Evolutionary conservation across 257 asterid genomes (phyloP), one percentile per base, ranked within the genome.

Genomic region (Lantana camara): DNA sequence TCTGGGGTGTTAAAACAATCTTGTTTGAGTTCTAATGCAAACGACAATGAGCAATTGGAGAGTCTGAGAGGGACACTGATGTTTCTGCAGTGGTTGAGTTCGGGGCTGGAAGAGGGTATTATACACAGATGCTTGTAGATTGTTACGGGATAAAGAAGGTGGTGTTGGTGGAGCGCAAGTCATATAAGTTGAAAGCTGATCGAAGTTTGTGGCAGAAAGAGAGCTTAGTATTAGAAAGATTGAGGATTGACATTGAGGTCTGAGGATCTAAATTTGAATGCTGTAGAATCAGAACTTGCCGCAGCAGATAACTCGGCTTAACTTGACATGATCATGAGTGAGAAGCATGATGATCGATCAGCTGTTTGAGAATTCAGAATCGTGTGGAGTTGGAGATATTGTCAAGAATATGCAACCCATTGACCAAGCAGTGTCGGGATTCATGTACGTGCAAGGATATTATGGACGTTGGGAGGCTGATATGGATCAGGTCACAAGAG

Each of bases 41-140:
- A n/a, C n/a, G n/a, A n/a, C n/a, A n/a, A n/a, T n/a, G n/a, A n/a
- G n/a, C n/a, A n/a, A n/a, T n/a, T n/a, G n/a, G n/a, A n/a, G n/a
- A n/a, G n/a, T n/a, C n/a, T n/a, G 75, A 59, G 27, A 70, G 52
- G 29, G 73, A 64, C 42, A 22, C 35, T 35, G 71, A 70, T 83
- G 78, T 70, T 60, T 75, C 88, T 65, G 83, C 96, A 0, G 99
- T 93, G 60, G 95, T 93, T 12, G 99, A 93, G 76, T 90, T 93
- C 70, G 99, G 99, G 58, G 99, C 97, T 66, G 99, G 99, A 72
- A 85, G 97, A 73, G 99, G 97, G 29, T 93, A 93, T 76, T 79
- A 90, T 79, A 90, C 97, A 9, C 99, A 93, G 75, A 54, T 93
- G 81, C 89, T 93, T 40, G 91, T 95, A 0, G 99, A 93, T 71